Conservation (phyloP, 176 grass and related monocot genomes). For the Triticum urartu region DNA sequence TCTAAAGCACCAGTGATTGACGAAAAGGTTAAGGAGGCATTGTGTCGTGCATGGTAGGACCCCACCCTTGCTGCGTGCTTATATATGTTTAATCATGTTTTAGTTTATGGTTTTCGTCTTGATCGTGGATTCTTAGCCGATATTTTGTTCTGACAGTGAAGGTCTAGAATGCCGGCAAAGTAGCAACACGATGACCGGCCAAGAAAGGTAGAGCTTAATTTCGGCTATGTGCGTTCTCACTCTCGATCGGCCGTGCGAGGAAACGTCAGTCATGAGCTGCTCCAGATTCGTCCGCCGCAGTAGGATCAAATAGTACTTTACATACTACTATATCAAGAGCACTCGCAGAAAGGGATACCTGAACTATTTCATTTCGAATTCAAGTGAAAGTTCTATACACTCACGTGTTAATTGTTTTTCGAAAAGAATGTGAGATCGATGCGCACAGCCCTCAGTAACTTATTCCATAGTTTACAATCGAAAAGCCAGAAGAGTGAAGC, state of each 20-base stretch:
- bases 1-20: background rate
- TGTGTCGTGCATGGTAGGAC: background rate
- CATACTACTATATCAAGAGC: background rate
- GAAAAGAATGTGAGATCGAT: too few species aligned
- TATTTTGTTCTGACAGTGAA: background rate
- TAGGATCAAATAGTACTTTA: background rate
- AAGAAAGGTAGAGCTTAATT: background rate
- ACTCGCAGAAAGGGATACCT: background rate
- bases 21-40: background rate
- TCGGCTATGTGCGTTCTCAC: background rate
- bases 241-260: too few species aligned
- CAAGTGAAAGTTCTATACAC: background rate
- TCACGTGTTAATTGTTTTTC: too few species aligned
- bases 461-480: too few species aligned
- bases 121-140: constrained; percentile 16
- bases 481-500: too few species aligned
- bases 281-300: background rate
- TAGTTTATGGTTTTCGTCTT: constrained; percentile 5
- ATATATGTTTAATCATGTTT: background rate
- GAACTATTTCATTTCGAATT: background rate
- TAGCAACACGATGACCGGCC: background rate
- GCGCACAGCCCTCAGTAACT: too few species aligned
- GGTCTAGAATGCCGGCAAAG: constrained; percentile 5
- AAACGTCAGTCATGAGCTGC: background rate
- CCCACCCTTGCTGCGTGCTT: background rate